These are phyloP conservation scores for Mycena sanguinolenta DNA, from an alignment of 768 basidiomycete genomes.

Conservation along the genomic window DNA sequence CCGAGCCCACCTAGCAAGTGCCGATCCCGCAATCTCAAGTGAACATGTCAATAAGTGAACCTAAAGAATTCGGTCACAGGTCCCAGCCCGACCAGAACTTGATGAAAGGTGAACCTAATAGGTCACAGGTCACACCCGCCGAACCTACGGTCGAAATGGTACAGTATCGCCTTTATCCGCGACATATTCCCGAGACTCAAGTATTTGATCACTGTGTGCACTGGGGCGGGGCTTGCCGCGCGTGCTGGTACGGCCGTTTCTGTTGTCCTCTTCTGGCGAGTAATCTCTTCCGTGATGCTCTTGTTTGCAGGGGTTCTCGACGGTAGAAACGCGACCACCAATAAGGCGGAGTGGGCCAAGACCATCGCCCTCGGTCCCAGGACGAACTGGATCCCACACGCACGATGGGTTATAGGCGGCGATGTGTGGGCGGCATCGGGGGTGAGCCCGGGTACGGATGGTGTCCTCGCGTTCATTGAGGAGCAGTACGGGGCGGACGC, in stretches of 20 bases:
- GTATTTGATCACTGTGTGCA: slow-evolving; percentile 61
- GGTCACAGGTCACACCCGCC: too few species aligned
- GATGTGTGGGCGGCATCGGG: slow-evolving; percentile 65
- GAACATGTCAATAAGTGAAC: too few species aligned
- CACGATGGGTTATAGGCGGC: slow-evolving; percentile 63
- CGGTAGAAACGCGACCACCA: slow-evolving; percentile 58
- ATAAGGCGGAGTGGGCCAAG: slow-evolving; percentile 52
- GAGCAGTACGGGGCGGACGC: slow-evolving; percentile 52
- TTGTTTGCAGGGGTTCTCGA: slow-evolving; percentile 48
- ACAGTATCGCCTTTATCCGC: slow-evolving; percentile 49
- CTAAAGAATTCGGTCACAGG: too few species aligned
- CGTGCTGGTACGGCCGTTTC: slow-evolving; percentile 47
- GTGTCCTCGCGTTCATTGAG: slow-evolving; percentile 52
- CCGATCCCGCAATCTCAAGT: too few species aligned
- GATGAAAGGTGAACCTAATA: too few species aligned
- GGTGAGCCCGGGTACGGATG: slow-evolving; percentile 60
- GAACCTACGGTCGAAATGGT: too few species aligned
- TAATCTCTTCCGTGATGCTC: too few species aligned
- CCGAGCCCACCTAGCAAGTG: too few species aligned
- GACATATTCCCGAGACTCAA: slow-evolving; percentile 50
- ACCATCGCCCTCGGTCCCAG: slow-evolving; percentile 43
- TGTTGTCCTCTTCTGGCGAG: too few species aligned
- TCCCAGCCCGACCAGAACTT: too few species aligned
- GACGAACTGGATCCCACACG: slow-evolving; percentile 58
- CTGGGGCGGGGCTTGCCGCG: slow-evolving; percentile 55